Base-by-base conservation (phyloP, 805 yeast genomes). In the Maudiozyma saulgeensis region DNA sequence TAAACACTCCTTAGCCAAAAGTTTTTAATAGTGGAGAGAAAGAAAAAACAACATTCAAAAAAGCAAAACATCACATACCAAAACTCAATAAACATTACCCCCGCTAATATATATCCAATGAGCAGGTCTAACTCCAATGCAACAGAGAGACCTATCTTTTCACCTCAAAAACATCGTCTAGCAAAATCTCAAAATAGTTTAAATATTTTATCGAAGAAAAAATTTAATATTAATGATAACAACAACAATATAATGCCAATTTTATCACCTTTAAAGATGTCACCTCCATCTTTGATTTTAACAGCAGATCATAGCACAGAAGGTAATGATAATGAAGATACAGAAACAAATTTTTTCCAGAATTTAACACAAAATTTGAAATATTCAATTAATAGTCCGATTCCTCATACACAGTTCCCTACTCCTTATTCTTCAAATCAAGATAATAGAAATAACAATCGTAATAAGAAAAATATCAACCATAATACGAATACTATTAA, bases 331-430 rank as follows among this genome's bases (percentile, higher is more conserved):
- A 26, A 48, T n/a, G 35, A 31, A 26, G 50, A 49, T 4, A 53
- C 57, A n/a, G 67, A 62, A 46, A 57, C 60, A 11, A 54, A 54
- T 38, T 61, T 62, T 45, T 62, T 61, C 47, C 58, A 57, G 48
- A 60, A 53, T 2, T 53, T 62, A 28, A 53, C 63, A 12, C 65
- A 62, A 31, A 61, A 59, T 39, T 47, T 60, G 44, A 62, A 62
- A 48, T 61, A 59, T 42, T 59, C 59, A 9, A 63, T 63, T 42
- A 55, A 62, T 43, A 63, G 67, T 49, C 68, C 68, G 2, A 40
- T 61, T 18, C 67, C 65, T 5, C 62, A 61, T 16, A 61, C 65
- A 9, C 66, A 64, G 39, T 62, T 64, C 28, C 69, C 69, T 32
- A 65, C 69, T 0, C 69, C 69, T 1, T 65, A 63, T 49, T 61